A percentile compares a stretch with the other conserved stretches of the same genome.
Conservation (phyloP, 371 early-diverging fungal genomes). For the Lichtheimia corymbifera region DNA sequence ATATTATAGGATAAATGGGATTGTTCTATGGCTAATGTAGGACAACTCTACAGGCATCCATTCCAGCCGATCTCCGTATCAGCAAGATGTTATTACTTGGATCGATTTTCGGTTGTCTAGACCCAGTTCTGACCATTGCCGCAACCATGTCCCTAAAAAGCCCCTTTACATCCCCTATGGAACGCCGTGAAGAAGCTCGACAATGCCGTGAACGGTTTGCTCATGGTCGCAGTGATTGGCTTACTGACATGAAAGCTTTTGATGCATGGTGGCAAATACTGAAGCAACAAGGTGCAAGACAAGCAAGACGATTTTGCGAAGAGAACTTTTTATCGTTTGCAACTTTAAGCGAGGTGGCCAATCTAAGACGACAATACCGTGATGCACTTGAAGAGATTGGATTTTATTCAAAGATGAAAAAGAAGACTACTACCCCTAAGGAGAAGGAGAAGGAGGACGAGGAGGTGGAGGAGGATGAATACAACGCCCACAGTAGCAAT, state of each 20-base stretch:
- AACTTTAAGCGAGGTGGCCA: constrained; percentile 49
- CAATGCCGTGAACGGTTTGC: constrained; percentile 58
- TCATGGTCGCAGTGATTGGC: constrained; percentile 65
- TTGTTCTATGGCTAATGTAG: constrained; percentile 6
- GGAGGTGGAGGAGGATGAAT: constrained; percentile 21
- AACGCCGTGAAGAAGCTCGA: constrained; percentile 63
- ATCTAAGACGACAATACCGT: constrained; percentile 56
- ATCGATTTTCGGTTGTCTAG: constrained; percentile 79
- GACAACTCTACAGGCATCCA: constrained; percentile 49
- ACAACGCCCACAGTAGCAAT: constrained; percentile 51
- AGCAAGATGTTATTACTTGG: constrained; percentile 89
- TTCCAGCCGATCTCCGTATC: constrained; percentile 89
- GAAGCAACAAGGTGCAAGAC: constrained; percentile 32
- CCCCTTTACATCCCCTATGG: constrained; percentile 70
- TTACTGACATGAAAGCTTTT: constrained; percentile 70
- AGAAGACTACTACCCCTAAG: no score
- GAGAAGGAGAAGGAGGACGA: no score
- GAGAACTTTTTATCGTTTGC: constrained; percentile 66
- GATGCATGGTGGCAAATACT: constrained; percentile 59
- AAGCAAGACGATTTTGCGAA: constrained; percentile 38
- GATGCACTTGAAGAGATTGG: constrained; percentile 68
- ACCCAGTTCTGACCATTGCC: constrained; percentile 80
- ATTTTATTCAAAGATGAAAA: constrained; percentile 30
- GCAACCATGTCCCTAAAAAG: constrained; percentile 75
- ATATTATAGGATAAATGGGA: background rate